phyloP scores from a whole-genome alignment of 2,329 filamentous ascomycete genomes.

The Fusarium sp. region DNA sequence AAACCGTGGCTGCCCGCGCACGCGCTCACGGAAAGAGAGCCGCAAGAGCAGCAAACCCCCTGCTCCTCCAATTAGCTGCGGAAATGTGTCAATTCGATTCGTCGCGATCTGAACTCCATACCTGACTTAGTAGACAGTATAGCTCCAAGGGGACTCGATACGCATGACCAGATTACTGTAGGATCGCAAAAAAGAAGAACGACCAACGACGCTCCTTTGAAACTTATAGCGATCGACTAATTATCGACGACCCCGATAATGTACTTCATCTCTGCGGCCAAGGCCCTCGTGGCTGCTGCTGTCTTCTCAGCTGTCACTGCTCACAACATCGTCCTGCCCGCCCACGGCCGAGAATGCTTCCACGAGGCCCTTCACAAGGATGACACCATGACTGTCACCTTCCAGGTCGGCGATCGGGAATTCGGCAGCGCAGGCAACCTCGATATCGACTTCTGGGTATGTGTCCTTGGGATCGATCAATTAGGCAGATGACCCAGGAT shows the following conservation, averaged over 20 bases:
- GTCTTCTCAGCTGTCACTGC: conserved; percentile 73
- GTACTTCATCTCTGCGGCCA: conserved; percentile 56
- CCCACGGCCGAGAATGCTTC: conserved; percentile 97
- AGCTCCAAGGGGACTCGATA: conserved; percentile 37
- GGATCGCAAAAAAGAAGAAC: conserved; percentile 13
- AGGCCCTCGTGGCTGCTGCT: conserved; percentile 57
- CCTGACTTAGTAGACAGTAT: conserved; percentile 29
- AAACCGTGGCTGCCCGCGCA: conserved; percentile 40
- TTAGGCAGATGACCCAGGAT: conserved; percentile 6
- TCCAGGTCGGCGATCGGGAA: conserved; percentile 96
- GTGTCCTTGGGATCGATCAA: conserved; percentile 44
- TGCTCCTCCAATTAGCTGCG: conserved; percentile 34
- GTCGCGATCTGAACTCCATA: conserved; percentile 27
- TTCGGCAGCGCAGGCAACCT: conserved; percentile 95
- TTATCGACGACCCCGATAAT: conserved; percentile 35
- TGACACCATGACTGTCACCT: conserved; percentile 98
- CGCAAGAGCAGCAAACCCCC: conserved; percentile 18
- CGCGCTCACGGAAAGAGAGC: conserved; percentile 20
- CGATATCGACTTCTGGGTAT: conserved; percentile 98
- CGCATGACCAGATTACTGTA: conserved; percentile 18
- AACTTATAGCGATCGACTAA: conserved; percentile 18
- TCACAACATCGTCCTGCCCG: conserved; percentile 95
- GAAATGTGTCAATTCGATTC: conserved; percentile 53
- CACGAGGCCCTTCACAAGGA: conserved; percentile 92
- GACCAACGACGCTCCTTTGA: conserved; percentile 32